A percentile compares a stretch with the other conserved stretches of the same genome.
These are phyloP conservation scores for Fusarium algeriense DNA, from an alignment of 2,329 filamentous ascomycete genomes.

Conservation along the genomic window DNA sequence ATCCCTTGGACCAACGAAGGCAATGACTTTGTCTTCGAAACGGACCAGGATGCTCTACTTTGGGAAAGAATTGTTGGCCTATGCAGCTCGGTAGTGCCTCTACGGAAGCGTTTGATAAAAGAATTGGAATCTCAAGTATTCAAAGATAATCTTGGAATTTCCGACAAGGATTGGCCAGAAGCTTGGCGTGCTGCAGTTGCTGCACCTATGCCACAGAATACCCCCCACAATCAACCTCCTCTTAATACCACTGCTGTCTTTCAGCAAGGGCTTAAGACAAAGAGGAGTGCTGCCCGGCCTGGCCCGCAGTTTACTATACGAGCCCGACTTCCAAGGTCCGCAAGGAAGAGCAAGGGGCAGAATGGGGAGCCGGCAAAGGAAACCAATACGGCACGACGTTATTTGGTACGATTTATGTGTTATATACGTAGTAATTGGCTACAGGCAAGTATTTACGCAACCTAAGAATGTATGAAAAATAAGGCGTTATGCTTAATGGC, in stretches of 20 bases:
- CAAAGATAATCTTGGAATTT: background rate
- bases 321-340: background rate
- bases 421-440: background rate
- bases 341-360: background rate
- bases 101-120: background rate
- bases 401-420: accelerated
- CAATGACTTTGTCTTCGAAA: background rate
- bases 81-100: background rate
- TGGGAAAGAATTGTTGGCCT: background rate
- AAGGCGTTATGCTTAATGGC: too few relatives aligned
- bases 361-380: background rate
- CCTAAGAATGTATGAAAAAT: too few relatives aligned
- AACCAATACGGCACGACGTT: too few relatives aligned
- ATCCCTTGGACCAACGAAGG: background rate
- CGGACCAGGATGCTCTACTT: background rate
- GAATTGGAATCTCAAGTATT: background rate
- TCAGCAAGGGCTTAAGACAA: background rate
- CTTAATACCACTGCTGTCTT: background rate
- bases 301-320: background rate
- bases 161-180: background rate
- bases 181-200: background rate
- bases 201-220: background rate
- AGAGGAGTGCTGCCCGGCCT: background rate
- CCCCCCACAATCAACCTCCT: background rate
- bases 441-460: too few relatives aligned